phyloP scores from a whole-genome alignment of 805 yeast genomes.

The Hanseniaspora pseudoguilliermondii region DNA sequence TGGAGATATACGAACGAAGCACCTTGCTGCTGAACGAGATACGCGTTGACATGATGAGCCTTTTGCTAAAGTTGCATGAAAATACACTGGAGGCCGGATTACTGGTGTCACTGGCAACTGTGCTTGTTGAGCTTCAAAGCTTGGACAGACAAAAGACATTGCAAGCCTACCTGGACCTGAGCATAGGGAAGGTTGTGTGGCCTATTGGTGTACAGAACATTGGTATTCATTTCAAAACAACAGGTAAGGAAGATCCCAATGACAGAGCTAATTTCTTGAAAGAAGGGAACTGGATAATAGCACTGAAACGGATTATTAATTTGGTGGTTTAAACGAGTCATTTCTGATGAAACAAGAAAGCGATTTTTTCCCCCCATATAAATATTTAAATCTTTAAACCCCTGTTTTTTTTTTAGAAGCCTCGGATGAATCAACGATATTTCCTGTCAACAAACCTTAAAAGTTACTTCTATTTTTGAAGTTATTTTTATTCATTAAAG shows the following conservation, averaged over 20 bases:
- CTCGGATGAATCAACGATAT: no score
- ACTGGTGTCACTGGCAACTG: conserved; percentile 45
- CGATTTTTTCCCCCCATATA: background rate
- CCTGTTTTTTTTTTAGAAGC: background rate
- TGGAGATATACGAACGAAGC: conserved; percentile 17
- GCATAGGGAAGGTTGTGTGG: conserved; percentile 85
- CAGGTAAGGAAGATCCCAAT: conserved; percentile 20
- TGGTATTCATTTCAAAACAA: conserved; percentile 58
- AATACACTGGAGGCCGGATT: conserved; percentile 29
- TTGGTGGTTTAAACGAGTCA: conserved; percentile 19
- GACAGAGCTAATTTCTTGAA: conserved; percentile 59
- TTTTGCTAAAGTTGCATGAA: conserved; percentile 42
- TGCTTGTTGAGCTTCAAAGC: conserved; percentile 47
- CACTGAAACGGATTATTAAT: conserved; percentile 60
- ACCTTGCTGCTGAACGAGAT: conserved; percentile 29
- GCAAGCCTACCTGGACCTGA: conserved; percentile 58
- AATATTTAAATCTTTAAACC: no score
- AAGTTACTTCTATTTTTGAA: no score
- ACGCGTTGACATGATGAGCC: conserved; percentile 37
- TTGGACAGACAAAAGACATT: conserved; percentile 39
- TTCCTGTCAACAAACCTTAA: no score
- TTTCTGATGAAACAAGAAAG: background rate
- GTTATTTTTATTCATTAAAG: no score
- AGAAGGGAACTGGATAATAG: conserved; percentile 68
- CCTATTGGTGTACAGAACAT: conserved; percentile 75